phyloP scores from a whole-genome alignment of 2,329 filamentous ascomycete genomes.

The Knoxdaviesia capensis region DNA sequence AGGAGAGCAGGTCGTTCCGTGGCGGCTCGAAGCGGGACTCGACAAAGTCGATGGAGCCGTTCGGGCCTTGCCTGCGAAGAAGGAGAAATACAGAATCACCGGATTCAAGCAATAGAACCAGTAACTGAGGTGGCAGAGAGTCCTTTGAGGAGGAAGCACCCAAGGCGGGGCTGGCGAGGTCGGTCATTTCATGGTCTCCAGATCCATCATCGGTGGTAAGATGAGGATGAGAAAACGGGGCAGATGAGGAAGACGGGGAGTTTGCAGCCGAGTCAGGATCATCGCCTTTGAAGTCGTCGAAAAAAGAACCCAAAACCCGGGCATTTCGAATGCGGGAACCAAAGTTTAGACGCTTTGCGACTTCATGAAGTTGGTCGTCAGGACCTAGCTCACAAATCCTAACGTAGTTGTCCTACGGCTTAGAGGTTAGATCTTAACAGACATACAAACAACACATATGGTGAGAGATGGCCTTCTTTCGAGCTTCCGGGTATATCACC shows the following conservation, averaged over 20 bases:
- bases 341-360: conserved; percentile 66
- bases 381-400: conserved; percentile 57
- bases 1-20: conserved; percentile 25
- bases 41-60: conserved; percentile 36
- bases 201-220: too few species aligned
- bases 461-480: not conserved
- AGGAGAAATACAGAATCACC: conserved; percentile 63
- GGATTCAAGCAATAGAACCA: conserved; percentile 57
- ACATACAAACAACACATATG: too few species aligned
- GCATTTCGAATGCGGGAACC: conserved; percentile 61
- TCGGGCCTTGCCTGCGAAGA: conserved; percentile 22
- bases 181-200: too few species aligned
- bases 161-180: too few species aligned
- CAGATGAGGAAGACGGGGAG: not conserved
- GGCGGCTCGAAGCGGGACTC: conserved; percentile 38
- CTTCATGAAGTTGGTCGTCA: conserved; percentile 50
- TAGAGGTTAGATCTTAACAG: not conserved
- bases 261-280: not conserved
- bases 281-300: not conserved
- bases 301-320: conserved; percentile 40
- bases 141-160: too few species aligned
- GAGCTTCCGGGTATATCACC: not conserved
- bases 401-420: conserved; percentile 49
- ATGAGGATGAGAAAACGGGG: not conserved
- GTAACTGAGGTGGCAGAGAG: conserved; percentile 51